Percentiles rank a stretch among this genome's conserved stretches.
These are phyloP conservation scores for Adansonia madagascariensis DNA, from an alignment of 441 rosid species.

Conservation along the genomic window DNA sequence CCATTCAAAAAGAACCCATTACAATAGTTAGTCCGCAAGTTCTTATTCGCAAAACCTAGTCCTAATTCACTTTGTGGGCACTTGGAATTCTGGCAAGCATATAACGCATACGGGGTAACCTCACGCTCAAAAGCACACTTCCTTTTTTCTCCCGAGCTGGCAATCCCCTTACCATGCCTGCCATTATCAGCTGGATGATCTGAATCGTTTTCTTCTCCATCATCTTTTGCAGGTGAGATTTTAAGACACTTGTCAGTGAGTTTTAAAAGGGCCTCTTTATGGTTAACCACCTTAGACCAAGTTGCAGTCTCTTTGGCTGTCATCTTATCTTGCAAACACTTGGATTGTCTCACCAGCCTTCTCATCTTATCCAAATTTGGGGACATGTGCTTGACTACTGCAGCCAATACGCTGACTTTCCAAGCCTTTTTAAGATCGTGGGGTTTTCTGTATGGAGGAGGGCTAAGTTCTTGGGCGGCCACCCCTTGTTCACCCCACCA, in stretches of 20 bases:
- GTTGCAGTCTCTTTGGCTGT: constrained; percentile 42
- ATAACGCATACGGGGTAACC: neutral
- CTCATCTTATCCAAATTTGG: constrained; percentile 46
- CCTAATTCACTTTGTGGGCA: constrained; percentile 29
- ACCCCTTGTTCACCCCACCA: constrained; percentile 75
- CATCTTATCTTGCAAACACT: constrained; percentile 55
- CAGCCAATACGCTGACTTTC: constrained; percentile 66
- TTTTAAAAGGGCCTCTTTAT: constrained; percentile 38
- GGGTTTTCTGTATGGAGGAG: constrained; percentile 71
- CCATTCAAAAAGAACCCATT: no score
- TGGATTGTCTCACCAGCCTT: constrained; percentile 45
- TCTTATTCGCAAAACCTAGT: constrained; percentile 35
- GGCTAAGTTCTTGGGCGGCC: constrained; percentile 50
- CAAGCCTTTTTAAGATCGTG: constrained; percentile 36
- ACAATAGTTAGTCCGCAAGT: constrained; percentile 40
- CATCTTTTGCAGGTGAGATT: constrained; percentile 15
- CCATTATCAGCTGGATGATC: neutral
- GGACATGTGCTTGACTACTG: constrained; percentile 64
- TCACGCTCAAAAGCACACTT: constrained; percentile 34
- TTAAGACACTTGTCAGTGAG: constrained; percentile 24
- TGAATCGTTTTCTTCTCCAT: constrained; percentile 4
- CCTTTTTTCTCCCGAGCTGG: constrained; percentile 32
- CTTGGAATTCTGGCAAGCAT: neutral
- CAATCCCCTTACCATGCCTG: neutral
- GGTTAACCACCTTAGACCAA: constrained; percentile 44